Conservation (phyloP, 352 stramenopile genomes). For the Sclerospora graminicola region DNA sequence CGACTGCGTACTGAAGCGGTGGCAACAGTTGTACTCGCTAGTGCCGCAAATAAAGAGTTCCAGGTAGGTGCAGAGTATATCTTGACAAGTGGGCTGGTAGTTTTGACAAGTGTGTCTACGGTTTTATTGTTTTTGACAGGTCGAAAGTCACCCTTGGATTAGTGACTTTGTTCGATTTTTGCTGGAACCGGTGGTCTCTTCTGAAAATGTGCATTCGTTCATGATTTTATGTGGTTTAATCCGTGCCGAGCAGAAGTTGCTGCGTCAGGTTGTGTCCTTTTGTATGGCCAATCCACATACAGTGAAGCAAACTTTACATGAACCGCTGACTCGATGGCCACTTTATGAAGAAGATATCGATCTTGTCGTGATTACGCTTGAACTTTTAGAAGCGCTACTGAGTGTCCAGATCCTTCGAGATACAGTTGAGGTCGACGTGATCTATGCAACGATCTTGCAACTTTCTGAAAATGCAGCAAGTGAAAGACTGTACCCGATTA, state of each 20-base stretch:
- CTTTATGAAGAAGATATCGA: slow-evolving; percentile 61
- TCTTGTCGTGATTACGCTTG: slow-evolving; percentile 36
- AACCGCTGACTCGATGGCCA: slow-evolving; percentile 40
- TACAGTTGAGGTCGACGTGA: slow-evolving; percentile 28
- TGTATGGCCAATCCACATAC: slow-evolving; percentile 27
- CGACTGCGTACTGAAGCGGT: slow-evolving; percentile 38
- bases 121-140: slow-evolving; percentile 9
- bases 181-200: slow-evolving; percentile 33
- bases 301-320: slow-evolving; percentile 32
- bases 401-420: slow-evolving; percentile 21
- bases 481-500: slow-evolving; percentile 36
- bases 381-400: slow-evolving; percentile 31
- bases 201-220: slow-evolving; percentile 38
- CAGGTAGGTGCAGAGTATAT: slow-evolving; percentile 23
- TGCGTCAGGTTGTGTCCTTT: slow-evolving; percentile 28
- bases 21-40: slow-evolving; percentile 36
- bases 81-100: too few relatives aligned
- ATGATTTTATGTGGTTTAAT: slow-evolving; percentile 33
- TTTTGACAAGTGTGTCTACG: neutral
- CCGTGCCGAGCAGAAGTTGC: slow-evolving; percentile 19
- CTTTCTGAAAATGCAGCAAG: slow-evolving; percentile 32
- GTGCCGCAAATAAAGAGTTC: slow-evolving; percentile 25
- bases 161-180: slow-evolving; percentile 31
- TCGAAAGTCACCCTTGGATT: slow-evolving; percentile 36
- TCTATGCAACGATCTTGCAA: slow-evolving; percentile 38